phyloP scores from a whole-genome alignment of 306 rosid genomes.

The Rosa rugosa region DNA sequence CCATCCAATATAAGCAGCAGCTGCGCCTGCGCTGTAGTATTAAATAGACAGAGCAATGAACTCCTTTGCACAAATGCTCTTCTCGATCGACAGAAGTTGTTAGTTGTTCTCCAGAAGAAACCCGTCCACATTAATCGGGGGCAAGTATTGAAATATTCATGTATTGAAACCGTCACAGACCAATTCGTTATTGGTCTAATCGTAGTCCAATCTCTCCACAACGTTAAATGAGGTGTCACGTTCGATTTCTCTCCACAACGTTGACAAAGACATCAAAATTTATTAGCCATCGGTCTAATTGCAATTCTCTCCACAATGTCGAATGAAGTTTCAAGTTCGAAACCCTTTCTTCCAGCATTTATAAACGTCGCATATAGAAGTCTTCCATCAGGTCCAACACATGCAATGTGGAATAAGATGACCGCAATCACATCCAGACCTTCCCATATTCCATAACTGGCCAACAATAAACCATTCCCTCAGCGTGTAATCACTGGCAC shows the following conservation, averaged over 20 bases:
- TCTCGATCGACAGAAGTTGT: background rate
- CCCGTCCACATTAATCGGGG: background rate
- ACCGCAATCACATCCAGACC: background rate
- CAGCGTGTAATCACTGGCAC: constrained; percentile 5
- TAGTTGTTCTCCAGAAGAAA: background rate
- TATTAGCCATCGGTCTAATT: background rate
- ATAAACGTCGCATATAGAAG: background rate
- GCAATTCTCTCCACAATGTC: background rate
- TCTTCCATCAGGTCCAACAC: background rate
- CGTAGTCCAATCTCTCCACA: background rate
- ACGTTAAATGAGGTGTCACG: background rate
- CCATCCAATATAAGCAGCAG: background rate
- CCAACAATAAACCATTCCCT: background rate
- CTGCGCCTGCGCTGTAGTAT: background rate
- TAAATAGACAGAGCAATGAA: background rate
- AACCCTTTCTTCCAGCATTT: background rate
- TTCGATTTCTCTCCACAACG: background rate
- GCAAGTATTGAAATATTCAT: background rate
- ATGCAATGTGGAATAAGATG: background rate
- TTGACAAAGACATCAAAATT: background rate
- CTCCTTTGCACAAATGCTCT: background rate
- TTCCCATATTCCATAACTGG: background rate
- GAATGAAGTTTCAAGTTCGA: background rate
- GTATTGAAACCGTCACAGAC: background rate
- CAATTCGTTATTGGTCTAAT: background rate